A percentile compares a stretch with the other conserved stretches of the same genome.
Conservation (phyloP, 106 monocot species). For the Vanilla planifolia region DNA sequence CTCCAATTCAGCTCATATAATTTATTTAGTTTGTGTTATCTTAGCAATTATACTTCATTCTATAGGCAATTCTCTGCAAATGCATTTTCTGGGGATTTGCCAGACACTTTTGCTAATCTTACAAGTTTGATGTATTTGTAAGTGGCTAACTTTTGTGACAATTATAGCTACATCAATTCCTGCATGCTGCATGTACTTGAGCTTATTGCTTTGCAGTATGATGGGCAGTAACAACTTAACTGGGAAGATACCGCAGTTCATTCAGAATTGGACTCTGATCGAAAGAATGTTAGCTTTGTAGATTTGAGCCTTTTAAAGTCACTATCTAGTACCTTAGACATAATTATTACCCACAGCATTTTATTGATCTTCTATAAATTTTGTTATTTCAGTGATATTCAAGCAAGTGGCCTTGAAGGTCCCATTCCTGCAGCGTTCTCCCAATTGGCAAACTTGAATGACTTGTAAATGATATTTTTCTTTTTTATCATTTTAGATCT, state of each 20-base stretch:
- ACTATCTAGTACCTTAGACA: background rate
- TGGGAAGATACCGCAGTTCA: conserved; percentile 8
- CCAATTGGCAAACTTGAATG: conserved; percentile 4
- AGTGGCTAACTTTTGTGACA: conserved; percentile 1
- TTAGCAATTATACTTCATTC: background rate
- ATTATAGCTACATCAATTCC: background rate
- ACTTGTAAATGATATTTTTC: background rate
- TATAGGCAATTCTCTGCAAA: conserved; percentile 3
- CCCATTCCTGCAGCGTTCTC: conserved; percentile 2
- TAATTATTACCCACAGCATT: background rate
- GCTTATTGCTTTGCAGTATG: conserved; percentile 2
- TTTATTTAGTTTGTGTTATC: background rate
- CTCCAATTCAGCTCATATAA: background rate
- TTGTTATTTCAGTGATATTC: conserved; percentile 5
- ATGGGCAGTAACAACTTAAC: conserved; percentile 8
- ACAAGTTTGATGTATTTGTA: conserved; percentile 7
- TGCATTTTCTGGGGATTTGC: conserved; percentile 8
- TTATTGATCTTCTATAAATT: background rate
- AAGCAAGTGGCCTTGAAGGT: conserved; percentile 11
- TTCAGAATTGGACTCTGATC: conserved; percentile 8
- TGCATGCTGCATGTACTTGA: background rate
- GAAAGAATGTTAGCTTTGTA: conserved; percentile 3
- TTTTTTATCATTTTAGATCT: background rate
- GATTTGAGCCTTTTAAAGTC: background rate
- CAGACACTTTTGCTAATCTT: conserved; percentile 5